These are phyloP conservation scores for Nitzschia palea DNA, from an alignment of 108 stramenopile genomes.

Conservation along the genomic window DNA sequence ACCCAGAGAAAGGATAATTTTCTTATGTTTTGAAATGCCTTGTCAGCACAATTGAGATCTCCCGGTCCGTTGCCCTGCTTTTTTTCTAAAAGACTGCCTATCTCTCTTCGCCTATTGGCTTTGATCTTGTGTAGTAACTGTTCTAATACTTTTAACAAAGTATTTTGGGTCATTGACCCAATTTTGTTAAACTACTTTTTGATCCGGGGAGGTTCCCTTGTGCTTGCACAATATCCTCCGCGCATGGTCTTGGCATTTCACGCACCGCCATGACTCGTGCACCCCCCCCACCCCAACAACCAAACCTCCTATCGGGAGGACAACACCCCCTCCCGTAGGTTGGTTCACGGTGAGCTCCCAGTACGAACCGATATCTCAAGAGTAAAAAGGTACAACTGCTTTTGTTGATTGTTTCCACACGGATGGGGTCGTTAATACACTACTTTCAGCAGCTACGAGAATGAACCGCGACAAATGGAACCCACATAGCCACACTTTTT, in stretches of 20 bases:
- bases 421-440: too few species aligned
- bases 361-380: too few species aligned
- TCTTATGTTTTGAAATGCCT: too few species aligned
- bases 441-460: too few species aligned
- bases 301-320: slow-evolving; percentile 16
- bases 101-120: slow-evolving; percentile 84
- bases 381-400: too few species aligned
- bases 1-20: too few species aligned
- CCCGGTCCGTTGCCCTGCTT: too few species aligned
- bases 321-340: slow-evolving; percentile 13
- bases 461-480: too few species aligned
- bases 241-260: slow-evolving; percentile 88
- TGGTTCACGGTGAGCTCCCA: too few species aligned
- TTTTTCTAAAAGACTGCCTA: slow-evolving; percentile 2
- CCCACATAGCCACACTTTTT: too few species aligned
- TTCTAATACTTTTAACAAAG: slow-evolving; percentile 75
- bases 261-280: slow-evolving; percentile 77
- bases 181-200: slow-evolving; percentile 77
- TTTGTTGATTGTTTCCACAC: too few species aligned
- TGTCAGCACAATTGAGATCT: too few species aligned
- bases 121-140: slow-evolving; percentile 88
- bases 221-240: slow-evolving; percentile 71
- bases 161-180: slow-evolving; percentile 46
- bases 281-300: slow-evolving; percentile 39
- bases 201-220: slow-evolving; percentile 53